Evolutionary conservation across 1,284 basidiomycete genomes (phyloP).

Genomic region (Marasmius oreades): DNA sequence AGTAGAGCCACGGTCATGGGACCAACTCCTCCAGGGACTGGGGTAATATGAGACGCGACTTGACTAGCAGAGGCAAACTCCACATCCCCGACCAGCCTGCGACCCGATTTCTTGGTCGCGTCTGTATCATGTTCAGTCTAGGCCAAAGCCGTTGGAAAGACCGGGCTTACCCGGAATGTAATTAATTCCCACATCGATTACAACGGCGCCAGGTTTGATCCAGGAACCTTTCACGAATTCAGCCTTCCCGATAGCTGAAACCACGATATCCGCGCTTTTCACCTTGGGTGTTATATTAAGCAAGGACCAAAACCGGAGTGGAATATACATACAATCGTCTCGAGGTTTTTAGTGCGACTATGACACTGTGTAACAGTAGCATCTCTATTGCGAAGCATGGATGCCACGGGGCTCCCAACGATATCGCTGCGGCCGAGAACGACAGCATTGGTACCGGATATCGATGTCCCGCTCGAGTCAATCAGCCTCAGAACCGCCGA

Average conservation of each 20-base stretch:
- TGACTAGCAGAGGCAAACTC: constrained; percentile 77
- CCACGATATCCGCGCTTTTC: constrained; percentile 85
- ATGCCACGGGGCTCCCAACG: constrained; percentile 93
- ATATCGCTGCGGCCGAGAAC: constrained; percentile 98
- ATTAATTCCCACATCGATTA: constrained; percentile 98
- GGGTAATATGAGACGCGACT: constrained; percentile 90
- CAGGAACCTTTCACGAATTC: constrained; percentile 91
- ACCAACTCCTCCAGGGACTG: constrained; percentile 97
- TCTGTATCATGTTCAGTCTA: constrained; percentile 44
- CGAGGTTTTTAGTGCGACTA: constrained; percentile 82
- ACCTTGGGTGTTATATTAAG: constrained; percentile 43
- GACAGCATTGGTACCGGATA: constrained; percentile 81
- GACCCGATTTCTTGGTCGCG: constrained; percentile 89
- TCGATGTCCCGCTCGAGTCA: constrained; percentile 75
- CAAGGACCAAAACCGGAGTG: neutral
- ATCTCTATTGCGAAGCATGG: constrained; percentile 86
- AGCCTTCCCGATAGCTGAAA: constrained; percentile 91
- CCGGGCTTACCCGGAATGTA: constrained; percentile 74
- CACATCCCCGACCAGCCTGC: constrained; percentile 96
- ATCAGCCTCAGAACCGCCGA: constrained; percentile 90
- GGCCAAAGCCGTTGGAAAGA: neutral
- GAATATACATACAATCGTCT: constrained; percentile 60
- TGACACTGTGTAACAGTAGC: constrained; percentile 99
- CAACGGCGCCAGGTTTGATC: constrained; percentile 92
- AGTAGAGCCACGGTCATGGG: constrained; percentile 99